A percentile compares a stretch with the other conserved stretches of the same genome.
Evolutionary conservation across 192 early-diverging fungal genomes (phyloP).

Genomic region (Coemansia sp.): DNA sequence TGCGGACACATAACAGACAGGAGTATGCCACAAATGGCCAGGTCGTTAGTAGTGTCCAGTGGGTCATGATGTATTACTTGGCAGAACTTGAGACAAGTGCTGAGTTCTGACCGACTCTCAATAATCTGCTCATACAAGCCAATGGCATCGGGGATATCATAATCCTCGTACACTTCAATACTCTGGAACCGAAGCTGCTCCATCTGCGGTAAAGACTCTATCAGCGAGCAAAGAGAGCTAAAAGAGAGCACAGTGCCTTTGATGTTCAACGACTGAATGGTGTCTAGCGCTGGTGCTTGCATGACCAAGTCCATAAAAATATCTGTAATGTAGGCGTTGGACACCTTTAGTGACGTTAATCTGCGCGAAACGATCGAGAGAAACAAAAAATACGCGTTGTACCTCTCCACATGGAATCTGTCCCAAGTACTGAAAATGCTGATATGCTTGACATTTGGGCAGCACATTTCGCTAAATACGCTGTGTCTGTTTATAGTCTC

Average conservation of each 20-base stretch:
- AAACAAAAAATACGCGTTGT: not conserved
- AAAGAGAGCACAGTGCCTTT: not conserved
- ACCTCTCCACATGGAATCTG: not conserved
- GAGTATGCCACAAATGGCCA: conserved; percentile 4
- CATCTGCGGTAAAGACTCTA: conserved; percentile 2
- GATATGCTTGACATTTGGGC: not conserved
- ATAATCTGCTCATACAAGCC: conserved; percentile 1
- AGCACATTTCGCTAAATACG: conserved; percentile 1
- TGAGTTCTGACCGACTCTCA: not conserved
- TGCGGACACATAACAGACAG: not conserved
- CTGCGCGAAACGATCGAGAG: not conserved
- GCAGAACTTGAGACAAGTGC: not conserved
- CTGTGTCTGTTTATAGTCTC: not conserved
- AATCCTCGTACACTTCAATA: conserved; percentile 3
- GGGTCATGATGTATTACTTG: not conserved
- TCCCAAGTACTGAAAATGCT: not conserved
- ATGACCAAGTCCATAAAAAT: conserved; percentile 5
- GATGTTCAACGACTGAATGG: not conserved
- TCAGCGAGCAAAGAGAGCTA: not conserved
- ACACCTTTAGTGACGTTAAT: not conserved
- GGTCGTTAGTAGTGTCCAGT: not conserved
- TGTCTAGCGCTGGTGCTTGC: not conserved
- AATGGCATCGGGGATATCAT: not conserved
- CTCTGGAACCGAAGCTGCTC: not conserved
- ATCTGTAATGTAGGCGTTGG: not conserved